A percentile compares a stretch with the other conserved stretches of the same genome.
Evolutionary conservation across 169 alveolate species (phyloP).

Genomic region (Sarcocystis neurona): DNA sequence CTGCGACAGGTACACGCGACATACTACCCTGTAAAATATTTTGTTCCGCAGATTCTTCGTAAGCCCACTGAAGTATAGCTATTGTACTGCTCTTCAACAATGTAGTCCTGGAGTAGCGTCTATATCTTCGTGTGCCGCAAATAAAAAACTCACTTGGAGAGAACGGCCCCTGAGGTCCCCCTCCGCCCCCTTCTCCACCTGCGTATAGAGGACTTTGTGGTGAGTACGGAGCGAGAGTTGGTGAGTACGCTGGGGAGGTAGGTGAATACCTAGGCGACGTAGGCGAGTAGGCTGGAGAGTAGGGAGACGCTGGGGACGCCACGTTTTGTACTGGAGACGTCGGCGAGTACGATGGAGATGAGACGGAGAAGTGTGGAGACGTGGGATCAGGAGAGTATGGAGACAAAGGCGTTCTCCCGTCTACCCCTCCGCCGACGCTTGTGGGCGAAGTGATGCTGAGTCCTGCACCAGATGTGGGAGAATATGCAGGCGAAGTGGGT

Average conservation of each 20-base stretch:
- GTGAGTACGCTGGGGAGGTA: conserved; percentile 51
- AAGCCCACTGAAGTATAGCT: too few relatives aligned
- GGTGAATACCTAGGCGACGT: conserved; percentile 72
- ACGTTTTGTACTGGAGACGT: conserved; percentile 22
- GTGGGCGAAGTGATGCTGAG: not conserved
- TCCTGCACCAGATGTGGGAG: conserved; percentile 77
- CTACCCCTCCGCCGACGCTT: not conserved
- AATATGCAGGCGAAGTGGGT: conserved; percentile 88
- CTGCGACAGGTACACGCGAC: too few relatives aligned
- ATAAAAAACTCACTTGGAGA: conserved; percentile 3
- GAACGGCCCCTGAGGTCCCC: conserved; percentile 37
- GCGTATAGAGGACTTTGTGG: conserved; percentile 56
- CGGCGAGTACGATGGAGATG: conserved; percentile 40
- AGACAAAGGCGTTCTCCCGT: conserved; percentile 51
- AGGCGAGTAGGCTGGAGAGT: conserved; percentile 85
- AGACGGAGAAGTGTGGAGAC: conserved; percentile 11
- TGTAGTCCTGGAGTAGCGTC: too few relatives aligned
- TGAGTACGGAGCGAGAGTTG: conserved; percentile 54
- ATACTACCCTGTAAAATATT: too few relatives aligned
- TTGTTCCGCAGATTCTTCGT: too few relatives aligned
- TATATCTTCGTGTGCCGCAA: too few relatives aligned
- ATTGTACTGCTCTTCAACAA: too few relatives aligned
- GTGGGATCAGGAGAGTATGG: conserved; percentile 76
- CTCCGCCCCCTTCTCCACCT: too few relatives aligned
- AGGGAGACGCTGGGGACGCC: conserved; percentile 74